A percentile compares a stretch with the other conserved stretches of the same genome.
Evolutionary conservation across 495 filamentous ascomycete genomes (phyloP).

Genomic region (Penicillium roqueforti): DNA sequence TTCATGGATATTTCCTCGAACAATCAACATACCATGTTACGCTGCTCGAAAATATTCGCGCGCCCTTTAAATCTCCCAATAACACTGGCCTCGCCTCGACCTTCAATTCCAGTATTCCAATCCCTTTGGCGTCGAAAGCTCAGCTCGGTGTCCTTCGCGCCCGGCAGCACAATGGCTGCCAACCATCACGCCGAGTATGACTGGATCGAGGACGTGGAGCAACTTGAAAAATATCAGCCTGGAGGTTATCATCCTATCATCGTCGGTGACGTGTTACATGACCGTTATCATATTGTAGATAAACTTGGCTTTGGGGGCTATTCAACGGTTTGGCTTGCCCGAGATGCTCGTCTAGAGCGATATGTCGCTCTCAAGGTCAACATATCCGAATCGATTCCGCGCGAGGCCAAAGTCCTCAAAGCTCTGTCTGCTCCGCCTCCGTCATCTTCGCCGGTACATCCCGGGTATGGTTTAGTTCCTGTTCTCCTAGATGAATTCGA

Average conservation of each 20-base stretch:
- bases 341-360: conserved; percentile 28
- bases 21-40: background rate
- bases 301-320: conserved; percentile 53
- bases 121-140: background rate
- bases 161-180: background rate
- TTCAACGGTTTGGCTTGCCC: conserved; percentile 54
- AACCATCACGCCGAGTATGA: conserved; percentile 23
- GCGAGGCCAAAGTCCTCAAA: conserved; percentile 17
- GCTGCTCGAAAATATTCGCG: background rate
- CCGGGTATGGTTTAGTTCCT: conserved; percentile 13
- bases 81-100: background rate
- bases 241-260: conserved; percentile 47
- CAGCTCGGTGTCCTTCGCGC: background rate
- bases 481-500: conserved; percentile 26
- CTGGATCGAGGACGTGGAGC: conserved; percentile 33
- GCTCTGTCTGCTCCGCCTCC: conserved; percentile 15
- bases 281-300: conserved; percentile 45
- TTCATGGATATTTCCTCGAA: too few relatives aligned
- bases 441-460: conserved; percentile 10
- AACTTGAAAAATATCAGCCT: conserved; percentile 30
- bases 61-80: background rate
- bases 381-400: conserved; percentile 16
- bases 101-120: background rate
- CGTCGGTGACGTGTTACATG: conserved; percentile 39
- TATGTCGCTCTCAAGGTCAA: conserved; percentile 36